Percentiles rank a stretch among this genome's conserved stretches.
These are phyloP conservation scores for Rosa hybrid DNA, from an alignment of 331 rosid genomes.

Conservation along the genomic window DNA sequence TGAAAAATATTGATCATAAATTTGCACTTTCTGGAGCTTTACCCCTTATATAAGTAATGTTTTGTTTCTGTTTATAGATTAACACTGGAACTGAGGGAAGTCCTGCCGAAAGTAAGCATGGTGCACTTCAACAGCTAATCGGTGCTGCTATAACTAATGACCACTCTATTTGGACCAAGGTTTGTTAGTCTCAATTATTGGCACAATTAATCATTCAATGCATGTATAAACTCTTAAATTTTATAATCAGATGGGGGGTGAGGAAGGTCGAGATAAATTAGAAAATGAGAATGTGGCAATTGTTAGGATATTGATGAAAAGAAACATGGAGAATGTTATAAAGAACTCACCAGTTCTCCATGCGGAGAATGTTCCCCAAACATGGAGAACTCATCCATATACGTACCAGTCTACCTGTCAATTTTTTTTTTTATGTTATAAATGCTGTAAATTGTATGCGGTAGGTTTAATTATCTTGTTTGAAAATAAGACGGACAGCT, in stretches of 20 bases:
- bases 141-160: slow-evolving; percentile 78
- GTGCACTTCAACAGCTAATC: slow-evolving; percentile 84
- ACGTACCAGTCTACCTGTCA: no score
- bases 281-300: neutral
- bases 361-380: neutral
- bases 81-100: slow-evolving; percentile 68
- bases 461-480: neutral
- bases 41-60: neutral
- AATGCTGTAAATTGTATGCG: neutral
- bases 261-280: neutral
- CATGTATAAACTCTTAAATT: neutral
- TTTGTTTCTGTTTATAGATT: slow-evolving; percentile 44
- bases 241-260: neutral
- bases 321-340: neutral
- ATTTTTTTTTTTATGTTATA: no score
- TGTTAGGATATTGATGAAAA: neutral
- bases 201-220: neutral
- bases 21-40: neutral
- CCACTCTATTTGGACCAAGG: slow-evolving; percentile 87
- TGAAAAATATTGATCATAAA: neutral
- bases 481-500: neutral
- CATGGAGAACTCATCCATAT: neutral
- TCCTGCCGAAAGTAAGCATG: slow-evolving; percentile 64
- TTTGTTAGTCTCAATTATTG: slow-evolving; percentile 35
- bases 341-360: neutral